Conservation (phyloP, 2,329 filamentous ascomycete species). For the Fusarium subtropicale region DNA sequence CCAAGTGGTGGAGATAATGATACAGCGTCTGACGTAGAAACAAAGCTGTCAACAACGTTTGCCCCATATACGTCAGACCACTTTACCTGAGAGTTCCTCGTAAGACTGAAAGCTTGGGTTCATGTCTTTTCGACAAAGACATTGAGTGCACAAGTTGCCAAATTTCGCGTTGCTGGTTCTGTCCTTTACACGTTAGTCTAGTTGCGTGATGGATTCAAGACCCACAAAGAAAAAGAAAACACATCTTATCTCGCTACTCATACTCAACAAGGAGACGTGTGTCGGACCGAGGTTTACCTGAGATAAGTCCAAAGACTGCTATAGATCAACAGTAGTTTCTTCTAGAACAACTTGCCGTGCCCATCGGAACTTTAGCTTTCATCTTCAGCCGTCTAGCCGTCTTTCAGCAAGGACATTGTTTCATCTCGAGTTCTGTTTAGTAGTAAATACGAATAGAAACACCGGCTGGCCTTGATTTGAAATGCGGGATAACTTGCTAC, state of each 20-base stretch:
- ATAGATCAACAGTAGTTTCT: neutral
- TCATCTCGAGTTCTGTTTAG: neutral
- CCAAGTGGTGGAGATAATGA: neutral
- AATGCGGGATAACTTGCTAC: neutral
- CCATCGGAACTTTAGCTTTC: neutral
- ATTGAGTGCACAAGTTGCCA: neutral
- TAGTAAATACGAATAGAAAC: neutral
- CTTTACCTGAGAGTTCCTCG: neutral
- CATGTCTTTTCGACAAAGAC: too few relatives aligned
- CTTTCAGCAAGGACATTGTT: neutral
- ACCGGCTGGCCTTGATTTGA: neutral
- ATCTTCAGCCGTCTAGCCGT: neutral
- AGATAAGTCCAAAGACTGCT: neutral
- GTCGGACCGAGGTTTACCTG: neutral
- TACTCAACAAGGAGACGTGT: neutral
- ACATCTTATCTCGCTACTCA: neutral
- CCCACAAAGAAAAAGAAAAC: neutral
- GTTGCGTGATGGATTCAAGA: neutral
- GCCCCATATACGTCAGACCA: neutral
- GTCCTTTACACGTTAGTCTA: neutral
- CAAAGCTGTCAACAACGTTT: neutral
- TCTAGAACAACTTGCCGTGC: neutral
- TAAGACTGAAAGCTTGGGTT: neutral
- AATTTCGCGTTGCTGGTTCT: neutral
- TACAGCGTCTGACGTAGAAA: neutral